These are phyloP conservation scores for Pythium sp. DNA, from an alignment of 352 stramenopile species.

Conservation along the genomic window DNA sequence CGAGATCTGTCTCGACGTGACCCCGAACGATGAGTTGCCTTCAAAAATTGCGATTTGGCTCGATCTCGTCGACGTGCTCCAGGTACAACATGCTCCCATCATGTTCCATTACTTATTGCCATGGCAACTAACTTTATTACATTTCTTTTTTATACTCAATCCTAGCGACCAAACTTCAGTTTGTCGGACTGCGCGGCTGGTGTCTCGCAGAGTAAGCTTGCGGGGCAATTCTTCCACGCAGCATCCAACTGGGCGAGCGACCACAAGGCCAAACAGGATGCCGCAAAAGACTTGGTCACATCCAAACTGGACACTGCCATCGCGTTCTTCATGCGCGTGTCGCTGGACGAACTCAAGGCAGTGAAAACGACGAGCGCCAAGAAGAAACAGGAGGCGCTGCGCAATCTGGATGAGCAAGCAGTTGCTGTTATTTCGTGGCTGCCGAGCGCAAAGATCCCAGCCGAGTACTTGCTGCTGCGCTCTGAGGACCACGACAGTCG, in stretches of 20 bases:
- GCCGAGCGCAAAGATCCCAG: slow-evolving; percentile 48
- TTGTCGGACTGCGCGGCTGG: slow-evolving; percentile 41
- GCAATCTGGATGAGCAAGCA: slow-evolving; percentile 48
- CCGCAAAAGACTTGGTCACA: slow-evolving; percentile 16
- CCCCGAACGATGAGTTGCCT: slow-evolving; percentile 67
- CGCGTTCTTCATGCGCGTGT: slow-evolving; percentile 69
- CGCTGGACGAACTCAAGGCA: slow-evolving; percentile 53
- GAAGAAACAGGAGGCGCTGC: slow-evolving; percentile 37
- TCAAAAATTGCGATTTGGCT: slow-evolving; percentile 66
- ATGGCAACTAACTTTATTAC: too few species aligned
- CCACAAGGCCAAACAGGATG: neutral
- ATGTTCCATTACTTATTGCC: neutral
- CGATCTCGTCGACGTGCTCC: slow-evolving; percentile 64
- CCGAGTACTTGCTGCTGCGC: slow-evolving; percentile 69
- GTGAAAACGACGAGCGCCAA: slow-evolving; percentile 23
- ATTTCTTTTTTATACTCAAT: neutral
- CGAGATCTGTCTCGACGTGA: slow-evolving; percentile 42
- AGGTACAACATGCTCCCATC: slow-evolving; percentile 35
- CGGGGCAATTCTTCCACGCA: slow-evolving; percentile 47
- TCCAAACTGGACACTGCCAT: slow-evolving; percentile 45
- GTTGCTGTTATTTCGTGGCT: slow-evolving; percentile 54
- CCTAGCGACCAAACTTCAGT: slow-evolving; percentile 48
- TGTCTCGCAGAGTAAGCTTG: slow-evolving; percentile 36
- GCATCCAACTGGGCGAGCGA: slow-evolving; percentile 13
- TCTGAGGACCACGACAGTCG: slow-evolving; percentile 69